A percentile compares a stretch with the other conserved stretches of the same genome.
Conservation (phyloP, 352 stramenopile species). For the Peronospora farinosa region DNA sequence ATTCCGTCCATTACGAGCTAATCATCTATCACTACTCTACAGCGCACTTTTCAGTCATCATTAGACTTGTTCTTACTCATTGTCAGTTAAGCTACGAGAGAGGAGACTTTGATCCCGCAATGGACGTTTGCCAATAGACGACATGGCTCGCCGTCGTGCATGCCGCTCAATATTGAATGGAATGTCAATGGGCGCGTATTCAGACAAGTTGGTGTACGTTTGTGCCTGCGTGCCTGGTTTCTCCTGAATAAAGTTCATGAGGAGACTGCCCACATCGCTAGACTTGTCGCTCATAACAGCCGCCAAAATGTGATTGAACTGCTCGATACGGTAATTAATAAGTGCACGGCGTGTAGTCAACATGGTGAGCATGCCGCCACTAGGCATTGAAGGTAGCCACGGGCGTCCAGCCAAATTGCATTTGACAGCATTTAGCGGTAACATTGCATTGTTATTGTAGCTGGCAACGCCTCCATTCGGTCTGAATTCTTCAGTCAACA, state of each 20-base stretch:
- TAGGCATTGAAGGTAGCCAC: slow-evolving; percentile 47
- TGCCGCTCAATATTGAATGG: slow-evolving; percentile 57
- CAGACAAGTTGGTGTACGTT: slow-evolving; percentile 62
- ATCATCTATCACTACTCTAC: slow-evolving; percentile 24
- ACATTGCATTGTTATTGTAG: slow-evolving; percentile 36
- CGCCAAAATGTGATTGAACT: slow-evolving; percentile 67
- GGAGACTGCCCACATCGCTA: slow-evolving; percentile 43
- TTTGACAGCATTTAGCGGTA: slow-evolving; percentile 50
- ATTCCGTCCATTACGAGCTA: slow-evolving; percentile 11
- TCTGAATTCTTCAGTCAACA: slow-evolving; percentile 9
- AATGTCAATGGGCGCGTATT: slow-evolving; percentile 70
- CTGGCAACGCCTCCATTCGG: slow-evolving; percentile 22
- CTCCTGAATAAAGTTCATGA: slow-evolving; percentile 78
- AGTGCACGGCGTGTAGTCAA: slow-evolving; percentile 56
- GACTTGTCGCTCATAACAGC: slow-evolving; percentile 65
- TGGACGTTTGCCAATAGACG: slow-evolving; percentile 49
- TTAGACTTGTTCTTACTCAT: background rate
- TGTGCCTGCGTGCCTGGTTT: slow-evolving; percentile 49
- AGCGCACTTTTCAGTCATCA: background rate
- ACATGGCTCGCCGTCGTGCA: slow-evolving; percentile 56
- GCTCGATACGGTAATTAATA: slow-evolving; percentile 54
- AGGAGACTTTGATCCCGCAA: slow-evolving; percentile 27
- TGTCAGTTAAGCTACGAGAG: slow-evolving; percentile 13
- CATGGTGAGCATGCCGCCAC: slow-evolving; percentile 49
- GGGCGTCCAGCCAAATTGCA: slow-evolving; percentile 45